Percentiles rank a stretch among this genome's conserved stretches.
Conservation (phyloP, 2,329 filamentous ascomycete genomes). For the Pseudocercospora cruenta region DNA sequence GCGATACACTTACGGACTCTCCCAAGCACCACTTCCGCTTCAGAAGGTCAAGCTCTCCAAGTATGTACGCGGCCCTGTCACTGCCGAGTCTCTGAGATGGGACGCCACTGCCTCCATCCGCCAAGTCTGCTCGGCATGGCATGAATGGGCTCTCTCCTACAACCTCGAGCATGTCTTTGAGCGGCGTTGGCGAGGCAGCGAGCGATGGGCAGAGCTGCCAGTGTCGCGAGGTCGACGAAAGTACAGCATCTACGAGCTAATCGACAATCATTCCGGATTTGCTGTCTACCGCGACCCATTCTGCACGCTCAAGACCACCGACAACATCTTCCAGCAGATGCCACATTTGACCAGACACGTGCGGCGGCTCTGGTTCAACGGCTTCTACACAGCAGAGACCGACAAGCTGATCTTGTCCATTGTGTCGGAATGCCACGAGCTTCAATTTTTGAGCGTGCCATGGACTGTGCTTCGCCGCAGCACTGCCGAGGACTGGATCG, state of each 20-base stretch:
- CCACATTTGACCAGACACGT: conserved; percentile 54
- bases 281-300: conserved; percentile 59
- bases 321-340: conserved; percentile 49
- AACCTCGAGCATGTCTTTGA: conserved; percentile 57
- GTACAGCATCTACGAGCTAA: conserved; percentile 54
- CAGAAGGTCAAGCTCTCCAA: conserved; percentile 50
- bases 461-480: conserved; percentile 58
- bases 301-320: conserved; percentile 52
- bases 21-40: conserved; percentile 52
- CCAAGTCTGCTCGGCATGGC: conserved; percentile 55
- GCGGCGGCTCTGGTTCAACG: conserved; percentile 59
- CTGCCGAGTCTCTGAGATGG: conserved; percentile 57
- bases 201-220: conserved; percentile 55
- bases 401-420: conserved; percentile 54
- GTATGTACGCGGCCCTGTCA: conserved; percentile 56
- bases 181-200: conserved; percentile 55
- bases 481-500: conserved; percentile 52
- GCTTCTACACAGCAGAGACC: conserved; percentile 57
- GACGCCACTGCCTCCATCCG: conserved; percentile 54
- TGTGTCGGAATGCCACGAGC: conserved; percentile 51
- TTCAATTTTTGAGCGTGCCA: conserved; percentile 54
- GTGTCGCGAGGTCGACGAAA: conserved; percentile 43
- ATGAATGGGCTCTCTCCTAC: conserved; percentile 57
- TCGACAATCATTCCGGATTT: conserved; percentile 50
- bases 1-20: conserved; percentile 57